A percentile compares a stretch with the other conserved stretches of the same genome.
Conservation (phyloP, 306 rosid species). For the Coriaria nepalensis region DNA sequence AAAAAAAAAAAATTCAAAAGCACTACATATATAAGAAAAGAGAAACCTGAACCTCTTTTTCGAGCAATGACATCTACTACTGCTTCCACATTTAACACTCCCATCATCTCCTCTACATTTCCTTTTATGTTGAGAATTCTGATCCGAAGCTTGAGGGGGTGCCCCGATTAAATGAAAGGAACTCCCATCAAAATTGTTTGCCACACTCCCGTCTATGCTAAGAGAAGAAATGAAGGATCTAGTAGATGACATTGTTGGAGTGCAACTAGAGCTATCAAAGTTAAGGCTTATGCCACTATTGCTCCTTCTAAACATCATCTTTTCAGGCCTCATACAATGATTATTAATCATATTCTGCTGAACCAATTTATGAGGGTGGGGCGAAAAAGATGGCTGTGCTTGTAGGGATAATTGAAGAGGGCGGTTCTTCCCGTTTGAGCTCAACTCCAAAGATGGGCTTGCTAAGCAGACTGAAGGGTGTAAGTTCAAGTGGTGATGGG, state of each 20-base stretch:
- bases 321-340: constrained; percentile 23
- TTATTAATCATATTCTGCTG: constrained; percentile 44
- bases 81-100: constrained; percentile 71
- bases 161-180: constrained; percentile 70
- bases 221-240: constrained; percentile 90
- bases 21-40: constrained; percentile 5
- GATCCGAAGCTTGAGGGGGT: constrained; percentile 62
- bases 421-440: constrained; percentile 44
- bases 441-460: constrained; percentile 56
- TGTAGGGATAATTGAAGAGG: constrained; percentile 46
- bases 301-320: constrained; percentile 63
- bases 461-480: constrained; percentile 29
- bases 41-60: constrained; percentile 64
- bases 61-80: constrained; percentile 92
- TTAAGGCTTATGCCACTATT: constrained; percentile 70
- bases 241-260: constrained; percentile 84
- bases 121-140: constrained; percentile 77
- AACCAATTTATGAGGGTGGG: constrained; percentile 40
- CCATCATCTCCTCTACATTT: constrained; percentile 92
- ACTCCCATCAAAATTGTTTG: constrained; percentile 59
- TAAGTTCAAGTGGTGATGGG: constrained; percentile 8
- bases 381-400: constrained; percentile 37
- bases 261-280: constrained; percentile 81
- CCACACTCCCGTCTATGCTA: constrained; percentile 91
- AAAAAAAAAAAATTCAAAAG: neutral